Conservation (phyloP, 2,329 filamentous ascomycete species). For the Pezizomycotina sp. region DNA sequence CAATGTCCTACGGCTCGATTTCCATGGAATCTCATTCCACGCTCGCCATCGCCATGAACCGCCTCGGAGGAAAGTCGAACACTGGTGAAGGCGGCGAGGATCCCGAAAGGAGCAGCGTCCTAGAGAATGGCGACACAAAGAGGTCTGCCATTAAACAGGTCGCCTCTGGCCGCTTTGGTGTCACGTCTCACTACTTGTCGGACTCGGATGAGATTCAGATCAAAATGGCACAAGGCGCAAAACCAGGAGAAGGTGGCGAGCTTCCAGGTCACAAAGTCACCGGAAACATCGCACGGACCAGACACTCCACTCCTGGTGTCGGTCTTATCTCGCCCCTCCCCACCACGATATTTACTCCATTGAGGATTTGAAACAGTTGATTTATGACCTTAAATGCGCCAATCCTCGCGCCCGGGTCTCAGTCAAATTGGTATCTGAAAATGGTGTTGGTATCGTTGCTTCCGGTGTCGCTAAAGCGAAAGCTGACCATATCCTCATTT, state of each 20-base stretch:
- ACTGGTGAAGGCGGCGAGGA: slow-evolving; percentile 96
- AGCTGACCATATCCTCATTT: slow-evolving; percentile 91
- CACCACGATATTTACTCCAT: slow-evolving; percentile 99
- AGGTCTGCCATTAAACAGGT: slow-evolving; percentile 96
- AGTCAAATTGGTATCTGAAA: slow-evolving; percentile 94
- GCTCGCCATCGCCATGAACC: slow-evolving; percentile 89
- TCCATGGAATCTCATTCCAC: slow-evolving; percentile 98
- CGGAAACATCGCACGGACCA: slow-evolving; percentile 78
- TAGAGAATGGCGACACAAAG: slow-evolving; percentile 92
- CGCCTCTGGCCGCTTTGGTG: slow-evolving; percentile 87
- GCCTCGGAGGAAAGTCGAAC: slow-evolving; percentile 90
- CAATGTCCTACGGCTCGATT: slow-evolving; percentile 97
- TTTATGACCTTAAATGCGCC: slow-evolving; percentile 93
- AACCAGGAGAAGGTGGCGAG: slow-evolving; percentile 94
- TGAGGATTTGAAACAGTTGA: slow-evolving; percentile 91
- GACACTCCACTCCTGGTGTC: slow-evolving; percentile 90
- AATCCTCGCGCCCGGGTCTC: slow-evolving; percentile 84
- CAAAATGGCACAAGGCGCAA: slow-evolving; percentile 98
- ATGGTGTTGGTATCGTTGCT: slow-evolving; percentile 90
- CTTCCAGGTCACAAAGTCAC: slow-evolving; percentile 92
- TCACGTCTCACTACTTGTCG: slow-evolving; percentile 83
- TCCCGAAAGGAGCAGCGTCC: slow-evolving; percentile 66
- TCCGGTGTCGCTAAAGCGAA: slow-evolving; percentile 96
- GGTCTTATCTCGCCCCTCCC: slow-evolving; percentile 85
- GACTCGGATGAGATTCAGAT: slow-evolving; percentile 95